Evolutionary conservation across 108 stramenopile genomes (phyloP), one percentile per base, ranked within the genome.

Genomic region (Fistulifera pelliculosa): DNA sequence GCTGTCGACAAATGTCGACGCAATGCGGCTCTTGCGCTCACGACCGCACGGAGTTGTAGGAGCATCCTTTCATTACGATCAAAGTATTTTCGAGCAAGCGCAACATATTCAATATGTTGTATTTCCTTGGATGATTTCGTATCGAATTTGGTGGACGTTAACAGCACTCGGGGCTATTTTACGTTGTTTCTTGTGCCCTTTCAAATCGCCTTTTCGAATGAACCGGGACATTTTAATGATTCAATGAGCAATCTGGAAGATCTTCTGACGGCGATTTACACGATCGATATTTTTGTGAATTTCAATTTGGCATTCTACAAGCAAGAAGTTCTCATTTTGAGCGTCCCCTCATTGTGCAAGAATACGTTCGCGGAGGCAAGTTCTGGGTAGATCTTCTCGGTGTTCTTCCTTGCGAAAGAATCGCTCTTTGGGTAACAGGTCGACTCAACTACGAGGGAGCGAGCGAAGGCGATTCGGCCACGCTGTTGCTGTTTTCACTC

Each of bases 371-470:
- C 3, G 41, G 45, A 21, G 1, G 45, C 28, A 69, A 64, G 74
- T 79, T 83, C 57, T 76, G 68, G 67, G 47, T 83, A 14, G 81
- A 83, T 52, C 18, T 79, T 4, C 19, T 76, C 0, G 77, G 77
- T 18, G 73, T 83, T 11, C 66, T 83, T 40, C 81, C 81, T 11
- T 76, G 76, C 47, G 66, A 79, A 21, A 11, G 16, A 6, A 43
- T 76, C 15, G 60, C 60, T 10, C 42, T 83, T 8, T 47, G 52
- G 10, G 54, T 68, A 41, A 8, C 68, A 28, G 81, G 75, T 24
- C 38, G 76, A 41, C 8, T 41, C 6, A 31, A 31, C 4, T 8
- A 69, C 31, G 31, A 35, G n/a, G n/a, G n/a, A 35, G 31, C 31
- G 8, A 35, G 31, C 6, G 31, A 8, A 3, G 31, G 31, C 31